phyloP scores from a whole-genome alignment of 345 rosid genomes.

The Linum tenue region DNA sequence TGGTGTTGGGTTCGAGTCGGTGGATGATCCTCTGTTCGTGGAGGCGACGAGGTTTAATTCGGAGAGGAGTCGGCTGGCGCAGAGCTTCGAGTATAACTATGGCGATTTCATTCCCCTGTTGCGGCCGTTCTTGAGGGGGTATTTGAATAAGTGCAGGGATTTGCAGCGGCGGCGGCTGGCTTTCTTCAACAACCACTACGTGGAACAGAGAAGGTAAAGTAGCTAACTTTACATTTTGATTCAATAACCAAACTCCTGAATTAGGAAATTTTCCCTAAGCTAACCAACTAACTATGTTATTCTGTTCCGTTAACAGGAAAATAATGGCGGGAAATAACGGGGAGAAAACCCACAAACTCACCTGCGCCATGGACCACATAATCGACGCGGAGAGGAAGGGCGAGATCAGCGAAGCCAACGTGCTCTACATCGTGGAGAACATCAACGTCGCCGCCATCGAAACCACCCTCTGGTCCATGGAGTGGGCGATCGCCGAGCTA shows the following conservation, averaged over 20 bases:
- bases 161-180: conserved; percentile 47
- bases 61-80: conserved; percentile 50
- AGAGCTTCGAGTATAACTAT: conserved; percentile 56
- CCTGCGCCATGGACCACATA: conserved; percentile 48
- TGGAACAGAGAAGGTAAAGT: conserved; percentile 36
- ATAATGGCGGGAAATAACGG: conserved; percentile 34
- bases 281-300: not conserved
- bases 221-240: not conserved
- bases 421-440: conserved; percentile 59
- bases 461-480: conserved; percentile 64
- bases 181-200: conserved; percentile 41
- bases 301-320: conserved; percentile 21
- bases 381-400: conserved; percentile 51
- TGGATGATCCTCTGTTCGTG: conserved; percentile 40
- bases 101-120: conserved; percentile 61
- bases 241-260: not conserved
- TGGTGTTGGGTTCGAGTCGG: conserved; percentile 36
- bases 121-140: conserved; percentile 50
- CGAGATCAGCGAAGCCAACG: conserved; percentile 50
- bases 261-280: not conserved
- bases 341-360: conserved; percentile 35
- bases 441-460: conserved; percentile 66
- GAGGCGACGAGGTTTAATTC: conserved; percentile 48
- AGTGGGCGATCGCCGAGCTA: conserved; percentile 62
- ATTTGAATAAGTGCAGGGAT: conserved; percentile 52